Conservation (phyloP, 176 grass and related monocot genomes). For the Neostapfia colusana region DNA sequence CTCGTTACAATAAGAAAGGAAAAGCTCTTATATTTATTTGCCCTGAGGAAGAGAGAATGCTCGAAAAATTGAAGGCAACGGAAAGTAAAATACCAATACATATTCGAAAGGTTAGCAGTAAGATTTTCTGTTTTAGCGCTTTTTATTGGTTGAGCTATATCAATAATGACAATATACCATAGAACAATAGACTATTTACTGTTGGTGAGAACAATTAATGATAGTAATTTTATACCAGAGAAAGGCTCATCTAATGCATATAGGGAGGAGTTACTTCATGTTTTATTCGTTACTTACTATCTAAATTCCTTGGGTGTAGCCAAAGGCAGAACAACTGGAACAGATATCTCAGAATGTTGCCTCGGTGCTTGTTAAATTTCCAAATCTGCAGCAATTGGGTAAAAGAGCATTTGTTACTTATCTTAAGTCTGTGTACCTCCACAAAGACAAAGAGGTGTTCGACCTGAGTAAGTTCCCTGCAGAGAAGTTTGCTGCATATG, state of each 20-base stretch:
- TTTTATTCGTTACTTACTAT: constrained; percentile 9
- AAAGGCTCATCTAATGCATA: constrained; percentile 12
- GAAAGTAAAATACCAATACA: constrained; percentile 86
- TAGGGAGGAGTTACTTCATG: neutral
- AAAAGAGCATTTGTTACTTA: constrained; percentile 88
- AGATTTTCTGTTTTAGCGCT: constrained; percentile 5
- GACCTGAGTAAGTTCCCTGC: constrained; percentile 67
- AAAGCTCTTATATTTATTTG: constrained; percentile 79
- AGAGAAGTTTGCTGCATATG: constrained; percentile 77
- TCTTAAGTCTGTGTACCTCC: constrained; percentile 66
- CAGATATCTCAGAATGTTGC: constrained; percentile 76
- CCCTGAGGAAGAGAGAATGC: constrained; percentile 79
- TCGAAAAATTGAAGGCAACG: constrained; percentile 71
- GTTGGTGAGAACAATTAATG: neutral
- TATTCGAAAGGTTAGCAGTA: constrained; percentile 46
- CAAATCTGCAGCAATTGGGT: constrained; percentile 71
- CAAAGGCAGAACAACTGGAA: constrained; percentile 64
- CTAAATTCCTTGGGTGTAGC: constrained; percentile 47
- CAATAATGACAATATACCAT: neutral
- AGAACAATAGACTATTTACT: neutral
- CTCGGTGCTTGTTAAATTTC: constrained; percentile 71
- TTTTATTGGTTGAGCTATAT: constrained; percentile 15
- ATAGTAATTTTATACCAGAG: neutral
- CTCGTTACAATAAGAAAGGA: constrained; percentile 79
- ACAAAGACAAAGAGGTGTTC: constrained; percentile 76